These are phyloP conservation scores for Globisporangium viniferum DNA, from an alignment of 352 stramenopile species.

Conservation along the genomic window DNA sequence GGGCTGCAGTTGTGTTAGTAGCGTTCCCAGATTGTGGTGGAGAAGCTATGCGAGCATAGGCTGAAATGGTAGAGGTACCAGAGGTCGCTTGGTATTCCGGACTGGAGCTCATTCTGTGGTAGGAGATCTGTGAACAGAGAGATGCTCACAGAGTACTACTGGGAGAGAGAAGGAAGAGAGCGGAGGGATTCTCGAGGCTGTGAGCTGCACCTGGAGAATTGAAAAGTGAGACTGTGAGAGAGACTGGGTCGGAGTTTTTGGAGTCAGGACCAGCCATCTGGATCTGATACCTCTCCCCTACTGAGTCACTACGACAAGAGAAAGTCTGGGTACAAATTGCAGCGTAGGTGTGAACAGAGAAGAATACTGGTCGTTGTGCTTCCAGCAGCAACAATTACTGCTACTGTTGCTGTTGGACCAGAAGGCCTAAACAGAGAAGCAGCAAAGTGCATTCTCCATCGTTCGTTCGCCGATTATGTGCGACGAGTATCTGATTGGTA, in stretches of 20 bases:
- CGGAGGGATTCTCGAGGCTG: not conserved
- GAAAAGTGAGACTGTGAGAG: not conserved
- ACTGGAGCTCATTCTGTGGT: not conserved
- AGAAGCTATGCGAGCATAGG: not conserved
- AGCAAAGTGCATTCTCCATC: not conserved
- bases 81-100: not conserved
- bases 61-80: not conserved
- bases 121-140: not conserved
- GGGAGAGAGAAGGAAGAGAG: not conserved
- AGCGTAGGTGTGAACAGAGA: not conserved
- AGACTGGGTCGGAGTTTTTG: too few relatives aligned
- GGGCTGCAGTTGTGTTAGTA: not conserved
- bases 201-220: not conserved
- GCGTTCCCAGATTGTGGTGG: not conserved
- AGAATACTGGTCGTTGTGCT: not conserved
- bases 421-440: not conserved
- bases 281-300: not conserved
- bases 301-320: conserved; percentile 7
- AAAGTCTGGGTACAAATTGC: not conserved
- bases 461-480: not conserved
- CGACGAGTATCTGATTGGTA: not conserved
- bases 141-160: too few relatives aligned
- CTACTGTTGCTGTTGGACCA: not conserved
- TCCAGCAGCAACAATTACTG: not conserved
- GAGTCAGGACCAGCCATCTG: not conserved